Evolutionary conservation across 345 rosid genomes (phyloP), one percentile per base, ranked within the genome.

Genomic region (Lumnitzera racemosa): DNA sequence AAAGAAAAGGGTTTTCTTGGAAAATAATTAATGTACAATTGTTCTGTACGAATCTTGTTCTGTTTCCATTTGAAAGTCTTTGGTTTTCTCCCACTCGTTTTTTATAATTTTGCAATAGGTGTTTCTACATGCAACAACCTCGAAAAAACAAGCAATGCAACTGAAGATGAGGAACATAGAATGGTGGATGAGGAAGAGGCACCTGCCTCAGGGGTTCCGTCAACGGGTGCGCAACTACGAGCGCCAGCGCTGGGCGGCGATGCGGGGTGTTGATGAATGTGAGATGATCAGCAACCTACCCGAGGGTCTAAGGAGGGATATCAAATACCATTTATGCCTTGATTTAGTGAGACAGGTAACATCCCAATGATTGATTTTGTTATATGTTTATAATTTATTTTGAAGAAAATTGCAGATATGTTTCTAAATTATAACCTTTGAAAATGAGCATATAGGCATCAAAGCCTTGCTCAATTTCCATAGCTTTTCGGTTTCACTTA

Each of bases 141-240:
- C 97, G 46, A 94, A 94, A 77, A 94, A 94, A 57, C 97, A 94
- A 77, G 91, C 96, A 63, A 87, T 89, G 99, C 99, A 87, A 24
- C 51, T 94, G 71, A 94, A 87, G 82, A 89, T 94, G 99, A 89
- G 97, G 71, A 89, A 94, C 72, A 68, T 94, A 63, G 99, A 94
- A 63, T 85, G 95, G 99, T 94, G 99, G 99, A 94, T 94, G 99
- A 84, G 86, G 76, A 87, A 87, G 76, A 87, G 90, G 71, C 83
- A 69, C 14, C 62, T 94, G 69, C 99, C 99, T 4, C 69, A 65
- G 15, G 97, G 87, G 15, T 94, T 87, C 79, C 66, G 87, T 74
- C 99, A 84, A 66, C 77, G 99, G 58, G 96, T 94, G 20, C 88
- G 97, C 7, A 86, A 84, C 81, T 89, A 85, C 25, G 99, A 94